Percentiles rank a stretch among this genome's conserved stretches.
These are phyloP conservation scores for Phoenix dactylifera DNA, from an alignment of 176 grass and related monocot species.

Conservation along the genomic window DNA sequence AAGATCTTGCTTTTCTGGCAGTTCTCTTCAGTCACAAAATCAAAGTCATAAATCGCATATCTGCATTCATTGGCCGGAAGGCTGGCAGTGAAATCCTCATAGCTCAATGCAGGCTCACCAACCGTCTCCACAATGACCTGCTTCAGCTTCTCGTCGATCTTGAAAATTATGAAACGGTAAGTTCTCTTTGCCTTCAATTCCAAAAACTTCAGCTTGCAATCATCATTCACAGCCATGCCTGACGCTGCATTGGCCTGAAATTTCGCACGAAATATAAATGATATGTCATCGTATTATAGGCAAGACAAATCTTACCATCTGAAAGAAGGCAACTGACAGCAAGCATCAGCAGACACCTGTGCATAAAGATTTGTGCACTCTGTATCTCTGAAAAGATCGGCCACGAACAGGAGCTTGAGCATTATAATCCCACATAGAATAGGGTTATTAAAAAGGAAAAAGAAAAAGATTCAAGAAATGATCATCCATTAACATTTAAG, in stretches of 20 bases:
- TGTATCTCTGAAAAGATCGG: no score
- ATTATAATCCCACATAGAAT: no score
- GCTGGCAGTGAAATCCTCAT: conserved; percentile 9
- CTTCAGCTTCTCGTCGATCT: conserved; percentile 5
- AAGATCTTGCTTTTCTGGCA: conserved; percentile 16
- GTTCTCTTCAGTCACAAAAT: conserved; percentile 11
- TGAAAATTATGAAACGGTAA: conserved; percentile 9
- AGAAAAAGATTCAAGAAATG: no score
- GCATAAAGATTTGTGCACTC: no score
- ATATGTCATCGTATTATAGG: no score
- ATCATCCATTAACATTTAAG: no score
- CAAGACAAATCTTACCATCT: no score
- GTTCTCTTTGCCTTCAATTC: conserved; percentile 14
- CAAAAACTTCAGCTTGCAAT: conserved; percentile 11
- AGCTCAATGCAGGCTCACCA: conserved; percentile 2
- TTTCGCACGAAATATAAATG: no score
- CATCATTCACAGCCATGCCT: conserved; percentile 12
- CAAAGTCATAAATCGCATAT: conserved; percentile 10
- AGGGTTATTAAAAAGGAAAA: no score
- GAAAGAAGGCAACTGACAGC: no score
- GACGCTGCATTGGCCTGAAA: conserved; percentile 7
- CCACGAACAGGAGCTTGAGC: no score
- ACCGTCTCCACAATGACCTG: conserved; percentile 1
- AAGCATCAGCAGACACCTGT: no score
- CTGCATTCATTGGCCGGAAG: background rate